phyloP scores from a whole-genome alignment of 2,329 filamentous ascomycete genomes.

The Alternaria burnsii region DNA sequence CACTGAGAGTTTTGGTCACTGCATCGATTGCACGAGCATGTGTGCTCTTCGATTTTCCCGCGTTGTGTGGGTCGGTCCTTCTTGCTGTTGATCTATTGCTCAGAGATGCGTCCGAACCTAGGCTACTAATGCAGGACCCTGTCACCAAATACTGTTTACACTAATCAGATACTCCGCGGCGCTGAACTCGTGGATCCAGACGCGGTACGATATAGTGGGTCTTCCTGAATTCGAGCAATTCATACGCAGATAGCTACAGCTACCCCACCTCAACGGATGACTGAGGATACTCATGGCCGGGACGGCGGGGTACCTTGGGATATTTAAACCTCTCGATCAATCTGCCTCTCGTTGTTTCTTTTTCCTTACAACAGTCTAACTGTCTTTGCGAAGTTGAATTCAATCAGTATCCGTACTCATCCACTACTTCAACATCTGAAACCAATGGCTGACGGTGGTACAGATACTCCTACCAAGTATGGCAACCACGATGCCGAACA shows the following conservation, averaged over 20 bases:
- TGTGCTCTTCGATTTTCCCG: background rate
- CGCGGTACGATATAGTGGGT: slow-evolving; percentile 14
- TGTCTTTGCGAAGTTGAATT: background rate
- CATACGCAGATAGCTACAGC: slow-evolving; percentile 19
- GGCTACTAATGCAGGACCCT: slow-evolving; percentile 5
- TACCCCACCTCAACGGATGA: slow-evolving; percentile 44
- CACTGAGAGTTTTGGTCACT: background rate
- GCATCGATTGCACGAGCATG: background rate
- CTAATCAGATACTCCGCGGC: slow-evolving; percentile 17
- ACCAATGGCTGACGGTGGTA: slow-evolving; percentile 30
- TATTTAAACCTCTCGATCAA: slow-evolving; percentile 30
- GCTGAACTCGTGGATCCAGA: slow-evolving; percentile 4
- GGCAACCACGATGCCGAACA: slow-evolving; percentile 42
- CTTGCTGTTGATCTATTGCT: slow-evolving; percentile 4
- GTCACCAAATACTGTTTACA: slow-evolving; percentile 3
- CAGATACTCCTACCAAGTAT: slow-evolving; percentile 41
- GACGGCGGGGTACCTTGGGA: slow-evolving; percentile 9
- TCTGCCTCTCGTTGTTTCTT: slow-evolving; percentile 8
- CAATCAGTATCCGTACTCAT: slow-evolving; percentile 31
- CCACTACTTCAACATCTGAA: slow-evolving; percentile 3
- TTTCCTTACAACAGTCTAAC: background rate
- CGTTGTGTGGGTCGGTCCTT: background rate
- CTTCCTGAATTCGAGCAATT: slow-evolving; percentile 6
- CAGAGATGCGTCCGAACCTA: slow-evolving; percentile 4
- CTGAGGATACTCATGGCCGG: slow-evolving; percentile 25